Evolutionary conservation across 2,329 filamentous ascomycete species (phyloP).

Genomic region (Arthrobotrys megalospora): DNA sequence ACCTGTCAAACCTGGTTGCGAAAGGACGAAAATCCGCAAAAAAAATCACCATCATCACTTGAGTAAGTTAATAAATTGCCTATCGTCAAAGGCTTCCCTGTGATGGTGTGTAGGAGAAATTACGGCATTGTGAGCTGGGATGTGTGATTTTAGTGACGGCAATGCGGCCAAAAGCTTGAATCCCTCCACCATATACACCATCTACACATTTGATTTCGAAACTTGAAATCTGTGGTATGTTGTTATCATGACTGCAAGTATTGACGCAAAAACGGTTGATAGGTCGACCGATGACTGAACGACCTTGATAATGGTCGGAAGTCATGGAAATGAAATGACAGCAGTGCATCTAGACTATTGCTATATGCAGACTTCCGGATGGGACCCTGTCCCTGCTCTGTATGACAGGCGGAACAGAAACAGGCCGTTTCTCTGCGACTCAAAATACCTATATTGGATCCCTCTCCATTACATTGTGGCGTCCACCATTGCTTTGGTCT

Average conservation of each 20-base stretch:
- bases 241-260: constrained; percentile 23
- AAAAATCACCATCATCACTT: constrained; percentile 23
- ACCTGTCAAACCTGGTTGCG: constrained; percentile 29
- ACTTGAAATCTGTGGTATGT: constrained; percentile 1
- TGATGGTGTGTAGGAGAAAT: constrained; percentile 4
- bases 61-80: background rate
- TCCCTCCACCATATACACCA: constrained; percentile 4
- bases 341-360: constrained; percentile 8
- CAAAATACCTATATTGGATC: background rate
- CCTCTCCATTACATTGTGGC: background rate
- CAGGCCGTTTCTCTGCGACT: constrained; percentile 18
- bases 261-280: constrained; percentile 12
- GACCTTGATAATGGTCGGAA: constrained; percentile 22
- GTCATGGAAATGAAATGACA: constrained; percentile 16
- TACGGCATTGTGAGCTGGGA: constrained; percentile 30
- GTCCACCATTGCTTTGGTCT: background rate
- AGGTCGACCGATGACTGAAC: background rate
- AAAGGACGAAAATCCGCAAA: constrained; percentile 20
- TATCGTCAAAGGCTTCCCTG: constrained; percentile 15
- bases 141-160: constrained; percentile 47
- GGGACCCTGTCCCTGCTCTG: constrained; percentile 33
- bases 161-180: constrained; percentile 44
- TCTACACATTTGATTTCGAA: constrained; percentile 2
- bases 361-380: constrained; percentile 24
- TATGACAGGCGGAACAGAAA: constrained; percentile 31